Evolutionary conservation across 2,329 filamentous ascomycete genomes (phyloP), one percentile per base, ranked within the genome.

Genomic region (Chaetomium olivaceum): DNA sequence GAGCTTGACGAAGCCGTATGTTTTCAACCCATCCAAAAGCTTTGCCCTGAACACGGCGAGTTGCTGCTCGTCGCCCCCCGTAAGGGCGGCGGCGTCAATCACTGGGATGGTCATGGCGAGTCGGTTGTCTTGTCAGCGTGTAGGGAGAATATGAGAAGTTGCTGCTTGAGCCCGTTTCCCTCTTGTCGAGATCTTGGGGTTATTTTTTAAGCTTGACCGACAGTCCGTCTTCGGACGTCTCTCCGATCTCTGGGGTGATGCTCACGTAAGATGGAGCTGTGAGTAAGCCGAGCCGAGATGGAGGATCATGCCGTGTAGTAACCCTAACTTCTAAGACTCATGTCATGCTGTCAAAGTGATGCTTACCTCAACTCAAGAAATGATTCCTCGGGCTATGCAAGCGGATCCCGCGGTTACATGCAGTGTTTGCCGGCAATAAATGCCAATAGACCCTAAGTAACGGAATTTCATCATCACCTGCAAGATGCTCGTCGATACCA

Each of bases 1-100:
- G 31, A 57, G 54, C 54, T 21, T 19, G 31, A 57, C 54, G 21
- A 57, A 57, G 8, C 54, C 54, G 23, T 57, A 57, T 36, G 33
- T 36, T 9, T 36, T 36, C 33, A 36, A 36, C 33, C 33, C 33
- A 12, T 36, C 33, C 9, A 36, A 9, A 12, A 36, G 33, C 33
- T 36, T 36, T 36, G 52, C 23, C 52, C 23, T 31, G 27, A 52
- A 52, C 46, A 21, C n/a, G n/a, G 46, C 46, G 46, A 50, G 46
- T 23, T 50, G n/a, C 46, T 50, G 19, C 46, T 50, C 46, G 46
- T 50, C 23, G 16, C 46, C 46, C n/a, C 46, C 23, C 21, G 46
- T 23, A n/a, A 50, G 46, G 46, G 46, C 46, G 11, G 46, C 46
- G n/a, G 46, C 46, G 46, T 50, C 46, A 23, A 50, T 50, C 12